Conservation (phyloP, 345 rosid genomes). For the Rhodamnia argentea region DNA sequence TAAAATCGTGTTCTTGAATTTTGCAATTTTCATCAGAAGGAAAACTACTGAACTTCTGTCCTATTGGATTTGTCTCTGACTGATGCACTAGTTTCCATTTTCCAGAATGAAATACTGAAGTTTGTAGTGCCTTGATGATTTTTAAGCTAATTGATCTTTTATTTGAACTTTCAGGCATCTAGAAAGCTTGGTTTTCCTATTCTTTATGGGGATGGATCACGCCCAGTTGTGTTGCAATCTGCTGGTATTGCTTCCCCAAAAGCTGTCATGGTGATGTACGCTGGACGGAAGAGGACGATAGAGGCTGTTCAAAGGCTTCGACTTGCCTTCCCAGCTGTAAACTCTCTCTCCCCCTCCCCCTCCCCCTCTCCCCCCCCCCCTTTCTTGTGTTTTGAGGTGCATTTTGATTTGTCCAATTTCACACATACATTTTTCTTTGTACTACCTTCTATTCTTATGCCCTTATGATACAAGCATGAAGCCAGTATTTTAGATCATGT, state of each 20-base stretch:
- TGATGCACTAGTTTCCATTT: background rate
- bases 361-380: background rate
- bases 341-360: background rate
- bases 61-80: background rate
- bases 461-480: background rate
- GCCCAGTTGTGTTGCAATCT: slow-evolving; percentile 74
- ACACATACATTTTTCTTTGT: background rate
- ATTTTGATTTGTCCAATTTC: background rate
- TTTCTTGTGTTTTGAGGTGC: background rate
- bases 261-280: slow-evolving; percentile 91
- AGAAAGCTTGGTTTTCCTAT: slow-evolving; percentile 79
- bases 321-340: slow-evolving; percentile 76
- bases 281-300: slow-evolving; percentile 60
- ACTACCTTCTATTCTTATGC: background rate
- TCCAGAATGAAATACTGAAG: background rate
- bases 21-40: background rate
- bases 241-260: slow-evolving; percentile 86
- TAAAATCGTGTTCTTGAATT: background rate
- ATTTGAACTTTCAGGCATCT: slow-evolving; percentile 40
- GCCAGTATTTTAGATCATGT: background rate
- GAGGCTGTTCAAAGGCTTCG: slow-evolving; percentile 91
- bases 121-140: background rate
- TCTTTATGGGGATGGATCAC: slow-evolving; percentile 85
- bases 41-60: background rate
- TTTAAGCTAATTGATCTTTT: background rate